Percentiles rank a stretch among this genome's conserved stretches.
These are phyloP conservation scores for Fusarium sp. DNA, from an alignment of 2,329 filamentous ascomycete genomes.

Conservation along the genomic window DNA sequence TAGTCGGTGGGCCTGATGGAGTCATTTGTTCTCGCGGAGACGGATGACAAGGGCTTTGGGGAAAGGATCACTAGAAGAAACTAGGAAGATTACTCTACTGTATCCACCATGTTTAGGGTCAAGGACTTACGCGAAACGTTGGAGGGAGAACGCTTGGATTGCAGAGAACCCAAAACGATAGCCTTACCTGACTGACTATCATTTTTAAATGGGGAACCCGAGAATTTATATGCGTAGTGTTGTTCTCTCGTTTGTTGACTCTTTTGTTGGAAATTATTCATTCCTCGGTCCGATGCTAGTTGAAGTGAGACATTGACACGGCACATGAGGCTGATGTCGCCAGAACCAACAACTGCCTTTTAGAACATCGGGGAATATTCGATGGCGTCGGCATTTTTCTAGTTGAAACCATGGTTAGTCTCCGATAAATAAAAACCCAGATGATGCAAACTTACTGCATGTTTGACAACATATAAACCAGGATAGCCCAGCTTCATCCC, in stretches of 20 bases:
- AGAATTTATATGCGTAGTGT: background rate
- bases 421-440: background rate
- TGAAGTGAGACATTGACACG: background rate
- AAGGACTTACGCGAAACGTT: background rate
- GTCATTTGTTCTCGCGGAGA: background rate
- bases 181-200: background rate
- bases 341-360: background rate
- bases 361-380: background rate
- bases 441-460: background rate
- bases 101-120: slow-evolving; percentile 2
- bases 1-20: background rate
- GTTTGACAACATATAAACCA: background rate
- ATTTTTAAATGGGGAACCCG: background rate
- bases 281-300: background rate
- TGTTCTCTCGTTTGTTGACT: background rate
- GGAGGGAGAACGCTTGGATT: background rate
- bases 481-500: background rate
- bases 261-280: background rate
- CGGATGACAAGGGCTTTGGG: background rate
- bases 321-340: background rate
- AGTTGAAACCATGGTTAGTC: background rate
- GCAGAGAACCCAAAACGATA: background rate
- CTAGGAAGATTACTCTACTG: background rate
- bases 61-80: background rate
- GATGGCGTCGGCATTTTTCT: background rate